phyloP scores from a whole-genome alignment of 768 basidiomycete species.

The Imleria badia region DNA sequence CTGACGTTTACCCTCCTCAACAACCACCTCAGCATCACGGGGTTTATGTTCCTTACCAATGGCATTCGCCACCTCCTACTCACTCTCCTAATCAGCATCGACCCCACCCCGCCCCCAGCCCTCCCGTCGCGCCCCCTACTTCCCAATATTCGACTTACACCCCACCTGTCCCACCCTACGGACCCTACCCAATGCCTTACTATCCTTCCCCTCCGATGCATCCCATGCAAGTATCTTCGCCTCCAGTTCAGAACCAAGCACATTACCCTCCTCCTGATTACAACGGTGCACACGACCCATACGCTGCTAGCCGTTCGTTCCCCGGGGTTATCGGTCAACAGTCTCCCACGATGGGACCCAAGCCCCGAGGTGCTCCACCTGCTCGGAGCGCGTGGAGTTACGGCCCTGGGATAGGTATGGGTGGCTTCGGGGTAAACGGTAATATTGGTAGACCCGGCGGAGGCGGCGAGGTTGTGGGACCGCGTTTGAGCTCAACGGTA shows the following conservation, averaged over 20 bases:
- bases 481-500: conserved; percentile 53
- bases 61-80: conserved; percentile 37
- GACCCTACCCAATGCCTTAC: conserved; percentile 35
- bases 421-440: conserved; percentile 39
- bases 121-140: conserved; percentile 30
- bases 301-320: conserved; percentile 22
- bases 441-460: conserved; percentile 23
- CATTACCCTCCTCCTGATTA: conserved; percentile 31
- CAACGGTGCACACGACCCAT: conserved; percentile 27
- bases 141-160: conserved; percentile 35
- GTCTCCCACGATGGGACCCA: conserved; percentile 25
- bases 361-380: conserved; percentile 37
- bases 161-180: conserved; percentile 32
- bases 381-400: conserved; percentile 65
- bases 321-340: conserved; percentile 35
- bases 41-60: conserved; percentile 31
- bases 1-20: conserved; percentile 34
- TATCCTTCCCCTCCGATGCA: conserved; percentile 33
- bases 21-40: conserved; percentile 34
- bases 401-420: conserved; percentile 58
- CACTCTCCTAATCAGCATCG: conserved; percentile 43
- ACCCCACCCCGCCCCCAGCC: conserved; percentile 32
- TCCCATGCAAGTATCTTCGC: conserved; percentile 25
- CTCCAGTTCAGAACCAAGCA: conserved; percentile 26
- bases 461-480: conserved; percentile 56